These are phyloP conservation scores for Fusarium penzigii DNA, from an alignment of 2,329 filamentous ascomycete species.

Conservation along the genomic window DNA sequence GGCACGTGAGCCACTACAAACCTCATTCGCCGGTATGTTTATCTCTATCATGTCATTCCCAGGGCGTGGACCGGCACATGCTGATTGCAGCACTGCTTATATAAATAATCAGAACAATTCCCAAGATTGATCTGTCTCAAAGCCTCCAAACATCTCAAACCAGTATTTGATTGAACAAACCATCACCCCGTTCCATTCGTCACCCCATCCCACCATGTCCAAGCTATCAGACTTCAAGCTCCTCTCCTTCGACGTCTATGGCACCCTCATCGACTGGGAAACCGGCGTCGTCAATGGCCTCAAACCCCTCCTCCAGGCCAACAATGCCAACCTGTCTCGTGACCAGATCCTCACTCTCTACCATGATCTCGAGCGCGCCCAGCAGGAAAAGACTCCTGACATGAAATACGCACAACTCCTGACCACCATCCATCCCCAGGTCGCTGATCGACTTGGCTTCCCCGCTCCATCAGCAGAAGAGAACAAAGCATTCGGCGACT, in stretches of 20 bases:
- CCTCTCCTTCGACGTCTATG: slow-evolving; percentile 78
- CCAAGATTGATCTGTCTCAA: too few species aligned
- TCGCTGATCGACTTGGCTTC: slow-evolving; percentile 47
- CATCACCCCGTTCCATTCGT: background rate
- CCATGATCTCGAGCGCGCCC: slow-evolving; percentile 46
- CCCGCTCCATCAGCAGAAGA: slow-evolving; percentile 38
- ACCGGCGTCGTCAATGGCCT: slow-evolving; percentile 60
- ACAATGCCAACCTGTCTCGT: slow-evolving; percentile 32
- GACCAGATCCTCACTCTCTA: slow-evolving; percentile 43
- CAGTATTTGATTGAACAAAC: background rate
- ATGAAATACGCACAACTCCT: slow-evolving; percentile 64
- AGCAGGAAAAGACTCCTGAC: slow-evolving; percentile 57
- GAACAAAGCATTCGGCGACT: slow-evolving; percentile 51
- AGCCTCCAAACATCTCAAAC: background rate
- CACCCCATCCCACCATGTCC: slow-evolving; percentile 12
- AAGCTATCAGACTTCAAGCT: slow-evolving; percentile 33
- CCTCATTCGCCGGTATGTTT: too few species aligned
- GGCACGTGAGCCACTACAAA: too few species aligned
- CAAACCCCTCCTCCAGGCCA: slow-evolving; percentile 45
- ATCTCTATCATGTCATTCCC: too few species aligned
- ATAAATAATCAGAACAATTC: too few species aligned
- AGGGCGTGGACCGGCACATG: too few species aligned
- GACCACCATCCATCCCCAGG: slow-evolving; percentile 44
- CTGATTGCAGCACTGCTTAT: too few species aligned
- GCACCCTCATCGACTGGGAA: slow-evolving; percentile 81